Evolutionary conservation across 768 basidiomycete genomes (phyloP), one percentile per base, ranked within the genome.

Genomic region (Lactarius quietus): DNA sequence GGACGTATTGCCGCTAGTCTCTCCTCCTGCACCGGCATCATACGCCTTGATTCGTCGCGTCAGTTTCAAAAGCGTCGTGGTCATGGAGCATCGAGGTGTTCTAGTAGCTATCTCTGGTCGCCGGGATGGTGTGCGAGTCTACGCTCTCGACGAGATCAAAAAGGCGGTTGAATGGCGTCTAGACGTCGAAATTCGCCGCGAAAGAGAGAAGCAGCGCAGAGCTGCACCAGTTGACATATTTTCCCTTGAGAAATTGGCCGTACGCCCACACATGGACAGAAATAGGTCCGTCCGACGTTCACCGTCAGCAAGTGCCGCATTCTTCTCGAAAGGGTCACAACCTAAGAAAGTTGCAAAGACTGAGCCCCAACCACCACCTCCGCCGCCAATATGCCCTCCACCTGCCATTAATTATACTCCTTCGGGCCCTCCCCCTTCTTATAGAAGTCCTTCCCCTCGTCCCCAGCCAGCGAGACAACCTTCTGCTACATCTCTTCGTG

Each of bases 71-170:
- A 86, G 83, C 62, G 87, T 94, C n/a, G 89, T 94, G 1, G 88
- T 94, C 17, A 94, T 94, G 92, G 92, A 94, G 70, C 90, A 93
- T 71, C 88, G 92, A 35, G 92, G 92, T 8, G 91, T 94, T 0
- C 78, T 94, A n/a, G 92, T 94, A 10, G 92, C 92, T 15, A 92
- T 94, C 67, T 93, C 93, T 18, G 92, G 92, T 10, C 80, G 92
- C 67, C 79, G 92, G 70, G 91, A 93, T 68, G 92, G 92, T 3
- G 92, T 94, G 52, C 83, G 92, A 39, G 92, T 94, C 20, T 94
- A 94, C 74, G 92, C 92, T 20, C 79, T 94, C 18, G 92, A 93
- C 64, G 92, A 94, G 71, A 84, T 94, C 15, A 90, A 87, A 74
- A 90, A 87, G 72, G 89, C 87, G 3, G 86, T 94, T 7, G 92